Evolutionary conservation across 305 asterid genomes (phyloP).

Genomic region (Fraxinus velutina): DNA sequence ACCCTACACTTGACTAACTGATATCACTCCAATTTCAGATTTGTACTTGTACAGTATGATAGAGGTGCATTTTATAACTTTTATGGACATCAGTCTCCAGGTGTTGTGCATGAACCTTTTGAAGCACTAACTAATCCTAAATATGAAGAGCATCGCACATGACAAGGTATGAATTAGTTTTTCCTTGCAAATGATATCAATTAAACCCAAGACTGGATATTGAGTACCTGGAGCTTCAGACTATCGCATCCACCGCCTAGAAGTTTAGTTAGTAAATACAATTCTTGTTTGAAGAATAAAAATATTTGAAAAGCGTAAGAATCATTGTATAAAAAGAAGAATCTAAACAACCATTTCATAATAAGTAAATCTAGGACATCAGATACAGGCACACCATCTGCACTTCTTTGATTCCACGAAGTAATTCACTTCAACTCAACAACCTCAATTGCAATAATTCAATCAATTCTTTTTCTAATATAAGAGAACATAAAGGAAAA

Average conservation of each 20-base stretch:
- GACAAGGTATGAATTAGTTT: neutral
- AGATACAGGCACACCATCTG: neutral
- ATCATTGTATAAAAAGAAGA: neutral
- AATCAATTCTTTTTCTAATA: neutral
- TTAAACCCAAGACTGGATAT: neutral
- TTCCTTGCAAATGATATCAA: neutral
- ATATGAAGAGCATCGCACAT: neutral
- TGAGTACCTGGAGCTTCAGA: neutral
- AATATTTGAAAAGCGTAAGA: neutral
- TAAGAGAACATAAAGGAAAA: neutral
- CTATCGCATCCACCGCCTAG: neutral
- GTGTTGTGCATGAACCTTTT: neutral
- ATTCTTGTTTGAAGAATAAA: neutral
- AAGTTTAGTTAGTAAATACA: neutral
- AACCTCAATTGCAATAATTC: neutral
- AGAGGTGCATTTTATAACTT: neutral
- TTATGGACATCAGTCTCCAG: neutral
- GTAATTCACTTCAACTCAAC: neutral
- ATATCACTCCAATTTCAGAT: neutral
- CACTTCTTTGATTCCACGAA: neutral
- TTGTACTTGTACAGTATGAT: neutral
- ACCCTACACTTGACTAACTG: neutral
- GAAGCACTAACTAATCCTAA: neutral
- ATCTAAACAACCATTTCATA: neutral
- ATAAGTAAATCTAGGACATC: neutral